phyloP scores from a whole-genome alignment of 208 protist genomes.

The Trypanosoma brucei region DNA sequence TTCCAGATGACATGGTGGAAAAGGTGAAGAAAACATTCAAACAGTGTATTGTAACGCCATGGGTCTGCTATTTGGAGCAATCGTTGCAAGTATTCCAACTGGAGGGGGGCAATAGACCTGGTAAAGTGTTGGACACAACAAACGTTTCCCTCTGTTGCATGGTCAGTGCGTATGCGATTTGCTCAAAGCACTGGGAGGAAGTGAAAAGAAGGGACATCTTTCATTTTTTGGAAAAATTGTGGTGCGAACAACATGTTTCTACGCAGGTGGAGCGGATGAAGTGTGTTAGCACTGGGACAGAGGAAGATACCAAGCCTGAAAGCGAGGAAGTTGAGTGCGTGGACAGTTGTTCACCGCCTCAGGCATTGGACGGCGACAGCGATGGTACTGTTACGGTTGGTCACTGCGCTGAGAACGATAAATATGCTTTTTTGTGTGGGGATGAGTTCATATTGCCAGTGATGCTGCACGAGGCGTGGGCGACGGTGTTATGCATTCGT shows the following conservation, averaged over 20 bases:
- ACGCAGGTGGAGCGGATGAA: not conserved
- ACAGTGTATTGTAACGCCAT: conserved; percentile 47
- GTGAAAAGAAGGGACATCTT: conserved; percentile 13
- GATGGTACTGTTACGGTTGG: not conserved
- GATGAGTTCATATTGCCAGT: conserved; percentile 17
- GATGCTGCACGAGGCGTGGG: conserved; percentile 66
- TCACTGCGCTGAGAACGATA: not conserved
- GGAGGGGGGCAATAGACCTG: not conserved
- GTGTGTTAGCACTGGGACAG: too few relatives aligned
- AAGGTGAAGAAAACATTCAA: conserved; percentile 50
- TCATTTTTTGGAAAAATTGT: conserved; percentile 4
- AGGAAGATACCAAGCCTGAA: not conserved
- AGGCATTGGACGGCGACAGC: not conserved
- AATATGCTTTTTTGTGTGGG: not conserved
- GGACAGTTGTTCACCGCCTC: too few relatives aligned
- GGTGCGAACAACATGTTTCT: conserved; percentile 3
- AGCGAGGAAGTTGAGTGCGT: not conserved
- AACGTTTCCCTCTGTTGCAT: conserved; percentile 6
- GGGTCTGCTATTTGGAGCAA: conserved; percentile 56
- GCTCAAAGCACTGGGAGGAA: conserved; percentile 22
- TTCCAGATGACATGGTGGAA: conserved; percentile 60
- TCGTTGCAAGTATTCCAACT: not conserved
- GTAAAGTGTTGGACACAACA: not conserved
- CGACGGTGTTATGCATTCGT: conserved; percentile 65
- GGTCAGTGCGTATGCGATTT: conserved; percentile 15